These are phyloP conservation scores for Dictyostelium intermedium DNA, from an alignment of 78 protist genomes.

Conservation along the genomic window DNA sequence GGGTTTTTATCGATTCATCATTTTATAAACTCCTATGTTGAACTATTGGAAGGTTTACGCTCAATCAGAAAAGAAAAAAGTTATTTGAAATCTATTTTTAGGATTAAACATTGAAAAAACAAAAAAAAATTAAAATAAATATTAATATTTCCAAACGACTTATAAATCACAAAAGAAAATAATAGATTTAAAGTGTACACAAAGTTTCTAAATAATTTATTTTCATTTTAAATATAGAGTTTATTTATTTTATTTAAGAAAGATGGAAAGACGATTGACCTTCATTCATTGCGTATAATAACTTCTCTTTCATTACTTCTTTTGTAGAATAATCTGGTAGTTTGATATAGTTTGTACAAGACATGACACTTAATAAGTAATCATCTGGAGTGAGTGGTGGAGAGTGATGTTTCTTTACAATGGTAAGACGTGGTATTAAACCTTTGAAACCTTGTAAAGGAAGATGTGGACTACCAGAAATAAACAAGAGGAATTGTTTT, in stretches of 20 bases:
- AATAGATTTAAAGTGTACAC: no score
- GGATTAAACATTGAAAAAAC: not conserved
- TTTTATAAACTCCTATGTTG: not conserved
- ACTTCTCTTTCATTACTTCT: constrained; percentile 73
- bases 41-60: not conserved
- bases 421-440: constrained; percentile 62
- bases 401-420: constrained; percentile 66
- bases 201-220: no score
- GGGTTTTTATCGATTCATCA: constrained; percentile 28
- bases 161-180: no score
- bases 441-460: constrained; percentile 87
- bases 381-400: constrained; percentile 76
- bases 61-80: not conserved
- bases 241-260: constrained; percentile 16
- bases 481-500: constrained; percentile 79
- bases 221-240: not conserved
- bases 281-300: constrained; percentile 83
- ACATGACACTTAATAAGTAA: constrained; percentile 86
- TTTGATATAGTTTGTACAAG: constrained; percentile 91
- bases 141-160: no score
- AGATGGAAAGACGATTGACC: constrained; percentile 83
- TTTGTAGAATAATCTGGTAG: constrained; percentile 87
- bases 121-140: no score
- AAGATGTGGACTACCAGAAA: constrained; percentile 88
- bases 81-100: not conserved